Conservation (phyloP, 2,329 filamentous ascomycete genomes). For the Pseudomassariella vexata region DNA sequence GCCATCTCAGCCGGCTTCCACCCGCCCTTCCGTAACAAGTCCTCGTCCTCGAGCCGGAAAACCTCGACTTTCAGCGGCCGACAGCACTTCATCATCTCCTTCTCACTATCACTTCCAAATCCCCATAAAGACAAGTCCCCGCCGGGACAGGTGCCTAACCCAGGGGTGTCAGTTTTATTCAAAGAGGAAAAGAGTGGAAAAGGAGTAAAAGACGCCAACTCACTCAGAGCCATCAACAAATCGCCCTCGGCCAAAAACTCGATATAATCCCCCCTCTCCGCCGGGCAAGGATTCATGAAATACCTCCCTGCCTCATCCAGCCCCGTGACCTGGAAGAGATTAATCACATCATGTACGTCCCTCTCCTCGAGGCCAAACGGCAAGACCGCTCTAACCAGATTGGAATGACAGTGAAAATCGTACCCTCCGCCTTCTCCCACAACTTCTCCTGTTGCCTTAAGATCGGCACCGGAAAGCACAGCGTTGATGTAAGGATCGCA, state of each 20-base stretch:
- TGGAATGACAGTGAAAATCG: constrained; percentile 81
- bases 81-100: constrained; percentile 65
- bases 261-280: constrained; percentile 51
- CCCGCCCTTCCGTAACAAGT: constrained; percentile 41
- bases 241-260: constrained; percentile 80
- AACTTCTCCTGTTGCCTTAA: too few species aligned
- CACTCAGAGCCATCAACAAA: constrained; percentile 55
- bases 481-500: constrained; percentile 82
- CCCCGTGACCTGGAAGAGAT: constrained; percentile 81
- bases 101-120: constrained; percentile 62
- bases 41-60: constrained; percentile 52
- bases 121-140: constrained; percentile 80
- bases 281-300: constrained; percentile 65
- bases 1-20: constrained; percentile 60
- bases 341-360: constrained; percentile 81
- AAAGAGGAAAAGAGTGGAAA: background rate
- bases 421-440: constrained; percentile 64
- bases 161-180: constrained; percentile 10
- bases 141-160: constrained; percentile 63
- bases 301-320: constrained; percentile 67
- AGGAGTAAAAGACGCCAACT: constrained; percentile 12
- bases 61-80: constrained; percentile 71
- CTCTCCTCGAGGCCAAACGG: constrained; percentile 63
- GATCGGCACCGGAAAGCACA: constrained; percentile 50
- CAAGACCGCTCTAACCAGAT: constrained; percentile 66